Conservation (phyloP, 2,329 filamentous ascomycete genomes). For the Colletotrichum tropicale region DNA sequence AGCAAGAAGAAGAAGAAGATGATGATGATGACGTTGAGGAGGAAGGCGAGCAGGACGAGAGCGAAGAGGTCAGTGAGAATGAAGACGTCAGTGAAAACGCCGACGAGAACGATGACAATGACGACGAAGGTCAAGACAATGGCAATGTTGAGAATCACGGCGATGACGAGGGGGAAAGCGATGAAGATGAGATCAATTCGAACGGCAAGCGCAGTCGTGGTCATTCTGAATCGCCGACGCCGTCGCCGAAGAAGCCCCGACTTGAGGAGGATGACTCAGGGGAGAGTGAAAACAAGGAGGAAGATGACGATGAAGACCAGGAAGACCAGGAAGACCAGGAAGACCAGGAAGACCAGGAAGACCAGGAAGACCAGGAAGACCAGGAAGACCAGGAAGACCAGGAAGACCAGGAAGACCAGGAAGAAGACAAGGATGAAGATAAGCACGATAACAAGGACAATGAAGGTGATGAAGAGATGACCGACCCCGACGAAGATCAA, state of each 20-base stretch:
- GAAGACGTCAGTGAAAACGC: neutral
- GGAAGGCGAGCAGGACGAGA: neutral
- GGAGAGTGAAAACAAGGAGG: neutral
- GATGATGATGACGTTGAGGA: neutral
- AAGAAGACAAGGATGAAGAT: rapidly evolving
- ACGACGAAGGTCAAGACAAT: neutral
- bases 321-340: neutral
- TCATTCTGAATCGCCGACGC: neutral
- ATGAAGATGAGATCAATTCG: neutral
- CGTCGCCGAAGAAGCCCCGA: neutral
- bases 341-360: neutral
- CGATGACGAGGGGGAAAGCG: neutral
- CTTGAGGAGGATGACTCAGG: neutral
- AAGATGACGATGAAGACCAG: neutral
- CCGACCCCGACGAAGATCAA: neutral
- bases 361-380: neutral
- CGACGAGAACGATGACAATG: neutral
- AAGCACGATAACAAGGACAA: neutral
- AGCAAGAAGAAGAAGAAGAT: neutral
- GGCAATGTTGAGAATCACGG: neutral
- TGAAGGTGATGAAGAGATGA: neutral
- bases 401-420: neutral
- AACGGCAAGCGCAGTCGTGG: neutral
- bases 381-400: neutral
- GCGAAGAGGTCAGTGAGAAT: neutral